Base-by-base conservation (phyloP, 1,284 basidiomycete genomes). In the Trametes pubescens region DNA sequence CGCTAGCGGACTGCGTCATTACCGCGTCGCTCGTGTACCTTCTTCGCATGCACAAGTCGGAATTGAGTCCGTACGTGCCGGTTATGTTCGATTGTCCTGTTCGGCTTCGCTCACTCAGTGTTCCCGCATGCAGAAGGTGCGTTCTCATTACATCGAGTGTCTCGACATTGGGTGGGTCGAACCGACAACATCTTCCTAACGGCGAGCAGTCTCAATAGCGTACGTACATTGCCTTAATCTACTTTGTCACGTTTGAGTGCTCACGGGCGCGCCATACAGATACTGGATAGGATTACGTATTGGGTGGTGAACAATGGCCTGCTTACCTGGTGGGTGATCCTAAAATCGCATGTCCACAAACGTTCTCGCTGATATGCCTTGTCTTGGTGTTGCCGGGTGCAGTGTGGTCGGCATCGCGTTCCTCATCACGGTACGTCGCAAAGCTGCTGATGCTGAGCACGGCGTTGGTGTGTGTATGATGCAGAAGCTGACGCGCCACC, bases 281-380 rank as follows among this genome's bases (percentile, higher is more conserved):
- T 62, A 22, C 54, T 69, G 5, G 68, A 66, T 57, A 66, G 61
- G 51, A 57, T 69, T 32, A 65, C 59, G 18, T 69, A 66, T 51
- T 69, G 68, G 68, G 65, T 64, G 2, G 59, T 69, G 32, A 69
- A 69, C 57, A 66, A 66, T 47, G 68, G 68, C 13, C n/a, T 65
- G n/a, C 52, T 69, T 5, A 65, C 65, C 11, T 66, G 64, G 64
- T 65, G n/a, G 10, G 48, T 32, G 16, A n/a, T n/a, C 21, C 3
- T 0, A 18, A 37, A 37, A 5, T 11, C 8, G 5, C 46, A 10
- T 43, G 6, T n/a, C 21, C 2, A 8, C 14, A 14, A 34, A 13
- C 9, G n/a, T 35, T 8, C 5, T 4, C 8, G 32, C 32, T 51
- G 32, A 51, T 16, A 13, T 22, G 13, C 4, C 10, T 24, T 16